Base-by-base conservation (phyloP, 202 grass and related monocot genomes). In the Eragrostis tef region DNA sequence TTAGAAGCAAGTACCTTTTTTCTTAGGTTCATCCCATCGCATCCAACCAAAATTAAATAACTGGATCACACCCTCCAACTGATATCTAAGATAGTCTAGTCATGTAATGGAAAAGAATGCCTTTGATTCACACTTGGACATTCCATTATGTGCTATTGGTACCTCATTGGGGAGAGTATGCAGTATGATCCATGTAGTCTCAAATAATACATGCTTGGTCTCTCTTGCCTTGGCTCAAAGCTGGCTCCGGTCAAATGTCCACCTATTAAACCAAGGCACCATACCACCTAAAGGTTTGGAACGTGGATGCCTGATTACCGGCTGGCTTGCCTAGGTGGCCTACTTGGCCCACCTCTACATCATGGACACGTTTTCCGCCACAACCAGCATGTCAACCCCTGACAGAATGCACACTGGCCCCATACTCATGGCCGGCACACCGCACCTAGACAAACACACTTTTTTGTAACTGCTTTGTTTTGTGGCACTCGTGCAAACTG, bases 1-100 rank as follows among this genome's bases (percentile, higher is more conserved):
- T 34, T 79, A 53, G 13, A 70, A 76, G 31, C 15, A 31, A 71
- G 42, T 83, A 67, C 50, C 27, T 83, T 48, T 22, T 31, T 74
- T 83, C 39, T 60, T 13, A 17, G 24, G 41, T 70, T 50, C 22
- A 82, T 82, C 51, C 26, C 6, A 8, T 83, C 15, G 22, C 29
- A 78, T 14, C 42, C 31, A 53, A 41, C 29, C 31, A 12, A 57
- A 73, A 58, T 59, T 75, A 6, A 58, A 43, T 75, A 42, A 25
- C 9, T 42, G 12, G 42, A 10, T 25, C 20, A 0, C 15, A 43
- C 36, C 6, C 6, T 59, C 49, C 13, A 20, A 22, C 16, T 13
- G 12, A 21, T 72, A 9, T 58, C 6, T 10, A 59, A 59, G 51
- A 42, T 20, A 54, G 3, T 42, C 3, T 41, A 57, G 16, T 11